These are phyloP conservation scores for Serendipita sp. DNA, from an alignment of 768 basidiomycete genomes.

Conservation along the genomic window DNA sequence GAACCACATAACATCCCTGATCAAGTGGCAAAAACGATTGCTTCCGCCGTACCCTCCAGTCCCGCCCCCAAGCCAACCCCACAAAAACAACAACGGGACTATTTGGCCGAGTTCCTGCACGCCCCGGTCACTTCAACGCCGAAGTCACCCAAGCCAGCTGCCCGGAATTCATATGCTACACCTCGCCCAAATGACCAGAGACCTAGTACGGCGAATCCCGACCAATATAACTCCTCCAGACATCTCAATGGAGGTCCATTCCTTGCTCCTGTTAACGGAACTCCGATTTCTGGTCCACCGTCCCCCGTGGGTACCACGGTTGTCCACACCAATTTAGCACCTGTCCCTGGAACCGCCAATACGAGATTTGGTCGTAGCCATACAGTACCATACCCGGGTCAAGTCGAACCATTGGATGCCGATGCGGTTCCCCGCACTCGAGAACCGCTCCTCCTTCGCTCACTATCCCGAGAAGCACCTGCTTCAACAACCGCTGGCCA, in stretches of 20 bases:
- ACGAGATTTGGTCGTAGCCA: not conserved
- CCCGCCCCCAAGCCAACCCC: not conserved
- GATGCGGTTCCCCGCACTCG: not conserved
- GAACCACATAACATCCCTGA: not conserved
- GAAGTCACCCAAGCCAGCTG: not conserved
- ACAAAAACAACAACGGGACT: not conserved
- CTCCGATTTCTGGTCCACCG: not conserved
- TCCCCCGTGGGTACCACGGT: not conserved
- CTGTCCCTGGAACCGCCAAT: not conserved
- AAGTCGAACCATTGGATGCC: not conserved
- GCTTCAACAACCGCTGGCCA: not conserved
- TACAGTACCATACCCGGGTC: not conserved
- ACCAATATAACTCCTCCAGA: not conserved
- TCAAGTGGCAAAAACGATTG: no score
- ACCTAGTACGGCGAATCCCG: not conserved
- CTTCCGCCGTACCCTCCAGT: not conserved
- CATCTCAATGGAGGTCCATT: not conserved
- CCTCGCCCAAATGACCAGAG: not conserved
- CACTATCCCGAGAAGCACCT: not conserved
- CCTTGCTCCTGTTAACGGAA: not conserved
- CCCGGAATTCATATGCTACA: not conserved
- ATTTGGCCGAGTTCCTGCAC: conserved; percentile 4
- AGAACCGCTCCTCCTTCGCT: not conserved
- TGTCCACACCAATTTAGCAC: not conserved
- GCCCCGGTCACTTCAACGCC: not conserved